phyloP scores from a whole-genome alignment of 163 green algal genomes.

The Prototheca wickerhamii region DNA sequence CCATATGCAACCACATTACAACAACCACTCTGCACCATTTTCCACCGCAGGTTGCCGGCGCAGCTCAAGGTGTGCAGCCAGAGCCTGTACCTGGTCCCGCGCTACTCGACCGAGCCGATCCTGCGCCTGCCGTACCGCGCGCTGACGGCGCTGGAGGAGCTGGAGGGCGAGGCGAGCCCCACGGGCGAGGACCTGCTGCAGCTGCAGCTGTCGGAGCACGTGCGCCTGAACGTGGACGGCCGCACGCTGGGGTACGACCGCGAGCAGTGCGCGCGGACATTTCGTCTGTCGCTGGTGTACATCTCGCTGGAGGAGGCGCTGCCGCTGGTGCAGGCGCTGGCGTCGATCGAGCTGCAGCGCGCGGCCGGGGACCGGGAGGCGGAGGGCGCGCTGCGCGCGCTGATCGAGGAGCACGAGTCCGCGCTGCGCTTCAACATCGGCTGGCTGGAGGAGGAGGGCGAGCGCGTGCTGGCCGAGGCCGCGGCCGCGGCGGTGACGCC shows the following conservation, averaged over 20 bases:
- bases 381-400: constrained; percentile 4
- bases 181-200: constrained; percentile 16
- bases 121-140: constrained; percentile 42
- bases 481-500: constrained; percentile 54
- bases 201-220: constrained; percentile 24
- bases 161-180: constrained; percentile 2
- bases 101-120: constrained; percentile 70
- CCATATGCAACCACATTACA: too few relatives aligned
- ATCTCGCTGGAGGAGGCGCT: constrained; percentile 47
- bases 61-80: constrained; percentile 67
- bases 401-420: constrained; percentile 16
- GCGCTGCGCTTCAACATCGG: constrained; percentile 53
- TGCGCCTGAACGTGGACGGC: constrained; percentile 25
- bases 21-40: too few relatives aligned
- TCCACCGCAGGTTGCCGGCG: constrained; percentile 35
- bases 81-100: constrained; percentile 80
- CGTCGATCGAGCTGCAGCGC: not conserved
- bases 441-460: constrained; percentile 65
- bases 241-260: not conserved
- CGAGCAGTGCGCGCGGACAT: not conserved
- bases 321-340: constrained; percentile 32
- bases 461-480: constrained; percentile 48
- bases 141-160: constrained; percentile 28
- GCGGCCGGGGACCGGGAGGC: constrained; percentile 10
- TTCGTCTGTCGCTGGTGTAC: constrained; percentile 51